Base-by-base conservation (phyloP, 2,329 filamentous ascomycete species). In the Fusarium veterinarium region DNA sequence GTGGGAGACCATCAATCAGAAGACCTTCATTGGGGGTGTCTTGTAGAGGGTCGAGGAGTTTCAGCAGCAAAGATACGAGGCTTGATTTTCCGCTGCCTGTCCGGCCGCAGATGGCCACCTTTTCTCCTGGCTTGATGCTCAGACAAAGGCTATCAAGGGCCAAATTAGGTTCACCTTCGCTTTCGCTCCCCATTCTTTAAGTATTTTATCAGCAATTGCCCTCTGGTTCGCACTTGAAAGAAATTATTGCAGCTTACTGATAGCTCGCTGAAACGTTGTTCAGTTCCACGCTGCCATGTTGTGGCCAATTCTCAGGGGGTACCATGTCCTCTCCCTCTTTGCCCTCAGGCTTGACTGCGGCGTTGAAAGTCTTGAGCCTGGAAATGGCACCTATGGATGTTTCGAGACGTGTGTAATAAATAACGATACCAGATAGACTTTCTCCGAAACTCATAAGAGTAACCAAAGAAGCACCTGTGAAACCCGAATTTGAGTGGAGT, bases 11-110 rank as follows among this genome's bases (percentile, higher is more conserved):
- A 68, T 89, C 87, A 30, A 89, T 85, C 0, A 75, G 59, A 28
- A 87, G 72, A 11, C 63, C 60, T 1, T 57, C 51, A 8, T 67
- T 68, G 0, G 55, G 69, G 0, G 14, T 44, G 5, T 74, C 0
- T 74, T 79, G 64, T 0, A 81, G 35, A 1, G 83, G 83, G 28
- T 86, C 82, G 7, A 86, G 77, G 1, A 86, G 79, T 3, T 81
- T 80, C 16, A 86, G 79, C n/a, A 83, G 79, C 19, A 83, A 77
- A 19, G 84, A 76, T 8, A 86, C 74, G 13, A 83, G 69, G 0
- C 83, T 83, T 0, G 84, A 86, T 76, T 87, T 86, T 0, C 85
- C 85, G 55, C 84, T 81, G 30, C 81, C 81, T 5, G 77, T 83
- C 2, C 81, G 73, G 4, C 82, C 81, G 49, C 80, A 83, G 8